Base-by-base conservation (phyloP, 2,329 filamentous ascomycete species). In the Penicillium sp. region DNA sequence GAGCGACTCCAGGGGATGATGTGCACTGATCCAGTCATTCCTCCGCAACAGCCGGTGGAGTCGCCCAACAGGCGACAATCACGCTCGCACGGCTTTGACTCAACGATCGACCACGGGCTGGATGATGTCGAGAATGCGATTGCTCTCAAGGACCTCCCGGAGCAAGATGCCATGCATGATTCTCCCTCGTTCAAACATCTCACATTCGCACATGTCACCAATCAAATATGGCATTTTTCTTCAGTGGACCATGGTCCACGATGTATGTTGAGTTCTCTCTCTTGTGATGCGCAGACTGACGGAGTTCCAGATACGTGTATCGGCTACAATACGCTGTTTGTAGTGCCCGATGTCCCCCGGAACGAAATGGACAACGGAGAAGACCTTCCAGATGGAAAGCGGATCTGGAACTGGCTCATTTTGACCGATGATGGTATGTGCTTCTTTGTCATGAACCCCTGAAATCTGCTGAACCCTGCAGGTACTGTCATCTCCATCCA, bases 141-240 rank as follows among this genome's bases (percentile, higher is more conserved):
- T 38, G 43, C 45, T 11, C 28, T 64, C 40, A 59, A 60, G 26
- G 42, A 62, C 23, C 16, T 60, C 10, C 42, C 49, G 10, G 57
- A 63, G 16, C 43, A 50, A 18, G 51, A 58, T 27, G 45, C 52
- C 23, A 52, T 54, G 13, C 46, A 34, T 10, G 31, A 34, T 11
- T 18, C 52, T 24, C 50, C 60, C 2, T 62, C 62, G 10, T 56
- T 62, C 51, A 60, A 54, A 36, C 58, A 60, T 27, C 58, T 77
- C 4, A 77, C 77, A 2, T 76, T 81, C 46, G 78, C 80, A 40
- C 70, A 79, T 24, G 74, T 88, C 34, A 78, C 85, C 5, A 77
- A 86, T 51, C 78, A 84, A 44, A 83, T 87, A n/a, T 85, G 85
- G 74, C 85, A 88, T 62, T 89, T 86, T 64, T 84, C 82, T 11